Evolutionary conservation across 2,329 filamentous ascomycete genomes (phyloP).

Genomic region (Claviceps sp.): DNA sequence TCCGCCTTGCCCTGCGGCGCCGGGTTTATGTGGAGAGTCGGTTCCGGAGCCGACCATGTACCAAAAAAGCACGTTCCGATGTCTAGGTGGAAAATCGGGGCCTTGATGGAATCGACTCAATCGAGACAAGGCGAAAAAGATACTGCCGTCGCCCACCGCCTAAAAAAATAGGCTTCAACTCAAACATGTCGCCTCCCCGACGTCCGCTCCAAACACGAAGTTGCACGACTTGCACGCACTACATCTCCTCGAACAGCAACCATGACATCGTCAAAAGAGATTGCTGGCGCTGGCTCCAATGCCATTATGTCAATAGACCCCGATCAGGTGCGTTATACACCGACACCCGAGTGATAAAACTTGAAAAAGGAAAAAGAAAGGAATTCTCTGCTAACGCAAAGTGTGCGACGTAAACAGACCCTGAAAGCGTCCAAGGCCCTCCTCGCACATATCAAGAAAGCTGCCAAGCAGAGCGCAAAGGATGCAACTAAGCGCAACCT

Average conservation of each 20-base stretch:
- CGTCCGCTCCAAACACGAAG: not conserved
- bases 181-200: slow-evolving; percentile 10
- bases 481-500: slow-evolving; percentile 42
- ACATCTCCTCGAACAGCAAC: slow-evolving; percentile 6
- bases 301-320: slow-evolving; percentile 24
- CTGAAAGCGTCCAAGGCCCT: slow-evolving; percentile 51
- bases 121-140: not conserved
- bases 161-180: slow-evolving; percentile 5
- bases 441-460: slow-evolving; percentile 46
- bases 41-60: not conserved
- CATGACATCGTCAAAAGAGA: slow-evolving; percentile 30
- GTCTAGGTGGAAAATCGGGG: slow-evolving; percentile 10
- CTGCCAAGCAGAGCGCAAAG: slow-evolving; percentile 32
- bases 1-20: no score
- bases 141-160: slow-evolving; percentile 16
- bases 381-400: not conserved
- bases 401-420: slow-evolving; percentile 24
- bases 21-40: not conserved
- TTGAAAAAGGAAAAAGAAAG: not conserved
- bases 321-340: slow-evolving; percentile 23
- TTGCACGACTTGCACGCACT: not conserved
- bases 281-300: slow-evolving; percentile 20
- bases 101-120: not conserved
- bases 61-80: not conserved
- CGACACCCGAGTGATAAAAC: not conserved